A percentile compares a stretch with the other conserved stretches of the same genome.
phyloP scores from a whole-genome alignment of 768 basidiomycete species.

The Suillus alpinus region DNA sequence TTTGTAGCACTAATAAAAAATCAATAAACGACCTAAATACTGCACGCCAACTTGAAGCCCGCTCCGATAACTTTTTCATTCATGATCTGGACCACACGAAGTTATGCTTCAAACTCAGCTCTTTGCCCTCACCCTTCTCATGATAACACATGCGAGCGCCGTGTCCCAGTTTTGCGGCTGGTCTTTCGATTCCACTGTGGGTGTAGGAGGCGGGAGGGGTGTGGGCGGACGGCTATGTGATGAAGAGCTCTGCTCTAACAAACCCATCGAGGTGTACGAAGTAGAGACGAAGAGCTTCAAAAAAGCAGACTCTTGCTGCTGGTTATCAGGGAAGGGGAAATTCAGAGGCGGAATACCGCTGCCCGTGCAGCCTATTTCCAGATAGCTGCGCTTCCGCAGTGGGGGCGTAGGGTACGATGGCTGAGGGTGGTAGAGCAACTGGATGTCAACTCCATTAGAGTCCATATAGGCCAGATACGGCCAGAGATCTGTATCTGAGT shows the following conservation, averaged over 20 bases:
- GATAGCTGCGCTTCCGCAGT: slow-evolving; percentile 36
- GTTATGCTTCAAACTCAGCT: neutral
- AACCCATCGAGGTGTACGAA: slow-evolving; percentile 43
- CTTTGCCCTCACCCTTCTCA: neutral
- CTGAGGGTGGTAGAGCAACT: slow-evolving; percentile 53
- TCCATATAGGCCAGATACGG: slow-evolving; percentile 65
- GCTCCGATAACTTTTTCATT: neutral
- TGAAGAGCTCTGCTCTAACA: slow-evolving; percentile 44
- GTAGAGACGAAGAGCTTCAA: slow-evolving; percentile 60
- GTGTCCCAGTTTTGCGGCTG: slow-evolving; percentile 31
- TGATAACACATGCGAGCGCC: slow-evolving; percentile 13
- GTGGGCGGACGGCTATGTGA: slow-evolving; percentile 9
- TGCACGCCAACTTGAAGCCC: neutral
- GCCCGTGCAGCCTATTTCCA: slow-evolving; percentile 42
- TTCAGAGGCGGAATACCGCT: slow-evolving; percentile 39
- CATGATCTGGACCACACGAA: neutral
- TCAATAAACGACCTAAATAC: slow-evolving; percentile 4
- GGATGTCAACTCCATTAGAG: slow-evolving; percentile 50
- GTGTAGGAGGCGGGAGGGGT: slow-evolving; percentile 9
- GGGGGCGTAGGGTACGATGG: slow-evolving; percentile 38
- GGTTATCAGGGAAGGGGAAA: slow-evolving; percentile 38
- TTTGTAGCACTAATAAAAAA: neutral
- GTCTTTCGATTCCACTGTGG: slow-evolving; percentile 2
- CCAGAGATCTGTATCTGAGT: slow-evolving; percentile 53
- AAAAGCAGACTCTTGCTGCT: slow-evolving; percentile 45